These are phyloP conservation scores for Lotus japonicus DNA, from an alignment of 306 rosid genomes.

Conservation along the genomic window DNA sequence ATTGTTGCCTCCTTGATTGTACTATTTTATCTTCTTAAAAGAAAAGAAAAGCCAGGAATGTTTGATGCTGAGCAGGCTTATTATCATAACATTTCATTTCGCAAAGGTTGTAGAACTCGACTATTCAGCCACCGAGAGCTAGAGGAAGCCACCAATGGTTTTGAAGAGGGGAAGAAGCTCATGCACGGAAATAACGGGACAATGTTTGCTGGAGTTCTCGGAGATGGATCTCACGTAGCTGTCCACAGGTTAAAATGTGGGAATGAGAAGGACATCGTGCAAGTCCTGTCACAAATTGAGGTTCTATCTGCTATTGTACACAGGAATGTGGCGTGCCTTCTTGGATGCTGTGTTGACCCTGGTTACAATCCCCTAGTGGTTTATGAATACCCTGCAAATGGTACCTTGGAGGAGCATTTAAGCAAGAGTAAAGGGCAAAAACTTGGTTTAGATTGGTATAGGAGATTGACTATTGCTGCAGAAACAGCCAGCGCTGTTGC, in stretches of 20 bases:
- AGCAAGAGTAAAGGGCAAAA: conserved; percentile 41
- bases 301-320: conserved; percentile 51
- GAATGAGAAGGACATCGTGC: conserved; percentile 53
- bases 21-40: conserved; percentile 51
- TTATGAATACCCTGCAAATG: conserved; percentile 69
- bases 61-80: conserved; percentile 40
- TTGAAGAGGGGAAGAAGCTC: conserved; percentile 48
- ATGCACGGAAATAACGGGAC: conserved; percentile 43
- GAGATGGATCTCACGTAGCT: conserved; percentile 70
- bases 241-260: conserved; percentile 65
- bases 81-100: conserved; percentile 50
- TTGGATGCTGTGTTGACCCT: conserved; percentile 77
- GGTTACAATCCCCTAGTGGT: conserved; percentile 54
- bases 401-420: conserved; percentile 71
- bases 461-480: conserved; percentile 64
- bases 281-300: conserved; percentile 66
- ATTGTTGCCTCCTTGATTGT: conserved; percentile 57
- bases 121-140: conserved; percentile 65
- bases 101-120: conserved; percentile 54
- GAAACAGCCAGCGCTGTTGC: conserved; percentile 71
- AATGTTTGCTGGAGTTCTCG: conserved; percentile 60
- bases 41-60: conserved; percentile 39
- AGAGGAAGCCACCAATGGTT: conserved; percentile 68
- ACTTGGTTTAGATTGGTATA: conserved; percentile 62
- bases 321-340: conserved; percentile 47